Evolutionary conservation across 176 grass and related monocot species (phyloP), one percentile per base, ranked within the genome.

Genomic region (Otatea glauca): DNA sequence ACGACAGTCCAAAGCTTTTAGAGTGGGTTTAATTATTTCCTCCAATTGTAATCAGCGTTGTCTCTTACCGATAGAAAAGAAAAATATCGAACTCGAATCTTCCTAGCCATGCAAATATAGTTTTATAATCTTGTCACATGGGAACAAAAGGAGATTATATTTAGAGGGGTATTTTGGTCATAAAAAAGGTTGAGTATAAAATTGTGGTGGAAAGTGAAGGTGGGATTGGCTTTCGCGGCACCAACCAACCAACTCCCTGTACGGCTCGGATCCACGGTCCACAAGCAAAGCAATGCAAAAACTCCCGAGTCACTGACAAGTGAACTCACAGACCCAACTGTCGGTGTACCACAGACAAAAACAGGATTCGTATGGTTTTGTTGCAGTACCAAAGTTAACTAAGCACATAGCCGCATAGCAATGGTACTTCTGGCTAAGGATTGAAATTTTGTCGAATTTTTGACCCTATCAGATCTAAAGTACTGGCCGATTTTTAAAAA

Each of bases 61-160:
- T 64, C 4, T 64, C 8, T n/a, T 8, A 43, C 11, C 42, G 38
- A 8, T 5, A 35, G 4, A n/a, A 1, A n/a, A 1, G 29, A 39
- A 12, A 12, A 8, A 77, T 7, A 76, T 59, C 2, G 18, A 20
- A 53, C 39, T 32, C 1, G 77, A 39, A 2, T 68, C 32, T 15
- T 89, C 49, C 5, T 64, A 43, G 62, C 70, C 82, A 85, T 85
- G 82, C 76, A 89, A 89, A 85, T 75, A 80, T 61, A 47, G 70
- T 82, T 73, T 79, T 73, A 37, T 80, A 42, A 68, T 60, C 21
- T n/a, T 74, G 44, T 2, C 75, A 13, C 14, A 63, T 43, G 73
- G 72, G 16, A 68, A 53, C 50, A 82, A 50, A 53, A 77, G 41
- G 20, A 20, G 11, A 39, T 68, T 65, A 66, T 12, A 78, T 17